phyloP scores from a whole-genome alignment of 257 asterid species.

The Prunella vulgaris region DNA sequence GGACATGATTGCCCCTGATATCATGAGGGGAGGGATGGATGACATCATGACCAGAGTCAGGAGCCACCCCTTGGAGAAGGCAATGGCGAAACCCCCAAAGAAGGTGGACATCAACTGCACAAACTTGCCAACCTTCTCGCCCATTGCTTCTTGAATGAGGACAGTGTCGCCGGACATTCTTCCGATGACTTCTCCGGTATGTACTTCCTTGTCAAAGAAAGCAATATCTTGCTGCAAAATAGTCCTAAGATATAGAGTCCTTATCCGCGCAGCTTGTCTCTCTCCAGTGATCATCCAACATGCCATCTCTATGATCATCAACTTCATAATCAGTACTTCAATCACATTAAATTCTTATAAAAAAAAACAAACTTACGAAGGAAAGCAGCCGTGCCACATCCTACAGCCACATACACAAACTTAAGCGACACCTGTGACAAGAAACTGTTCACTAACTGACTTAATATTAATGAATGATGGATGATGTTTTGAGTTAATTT shows the following conservation, averaged over 20 bases:
- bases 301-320: conserved; percentile 49
- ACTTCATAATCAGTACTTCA: not conserved
- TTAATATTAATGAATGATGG: too few species aligned
- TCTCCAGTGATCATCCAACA: conserved; percentile 96
- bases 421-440: conserved; percentile 50
- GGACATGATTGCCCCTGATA: conserved; percentile 67
- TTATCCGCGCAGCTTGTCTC: conserved; percentile 76
- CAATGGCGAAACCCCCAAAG: conserved; percentile 66
- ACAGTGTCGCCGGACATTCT: conserved; percentile 95
- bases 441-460: not conserved
- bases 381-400: conserved; percentile 62
- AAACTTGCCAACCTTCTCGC: conserved; percentile 92
- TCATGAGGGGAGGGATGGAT: conserved; percentile 68
- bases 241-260: conserved; percentile 61
- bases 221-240: conserved; percentile 74
- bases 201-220: conserved; percentile 74
- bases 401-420: conserved; percentile 65
- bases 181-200: conserved; percentile 81
- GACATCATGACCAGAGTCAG: conserved; percentile 77
- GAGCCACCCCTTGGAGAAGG: conserved; percentile 81
- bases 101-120: conserved; percentile 66
- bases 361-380: conserved; percentile 42
- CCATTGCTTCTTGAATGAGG: conserved; percentile 89
- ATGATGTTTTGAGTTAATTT: too few species aligned
- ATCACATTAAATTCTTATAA: too few species aligned